Evolutionary conservation across 2,329 filamentous ascomycete species (phyloP).

Genomic region (Penicillium sp.): DNA sequence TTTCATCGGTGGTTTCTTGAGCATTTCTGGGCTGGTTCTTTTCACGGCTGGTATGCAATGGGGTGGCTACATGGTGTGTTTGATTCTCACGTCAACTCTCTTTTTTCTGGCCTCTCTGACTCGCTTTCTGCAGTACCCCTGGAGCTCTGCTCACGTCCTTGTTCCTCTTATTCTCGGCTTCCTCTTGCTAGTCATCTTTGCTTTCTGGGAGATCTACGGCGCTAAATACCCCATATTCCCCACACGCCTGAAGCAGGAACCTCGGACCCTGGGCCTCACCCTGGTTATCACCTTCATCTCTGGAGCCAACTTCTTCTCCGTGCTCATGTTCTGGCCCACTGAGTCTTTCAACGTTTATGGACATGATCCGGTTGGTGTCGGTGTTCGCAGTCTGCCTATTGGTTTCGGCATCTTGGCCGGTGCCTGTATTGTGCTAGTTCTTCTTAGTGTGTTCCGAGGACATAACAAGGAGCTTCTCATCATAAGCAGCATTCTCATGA

Average conservation of each 20-base stretch:
- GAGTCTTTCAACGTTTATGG: conserved; percentile 68
- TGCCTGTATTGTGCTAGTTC: conserved; percentile 60
- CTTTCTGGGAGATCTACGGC: conserved; percentile 52
- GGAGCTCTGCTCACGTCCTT: conserved; percentile 51
- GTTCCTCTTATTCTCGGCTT: conserved; percentile 52
- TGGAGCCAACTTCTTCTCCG: conserved; percentile 62
- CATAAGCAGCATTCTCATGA: conserved; percentile 65
- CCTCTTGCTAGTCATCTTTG: conserved; percentile 48
- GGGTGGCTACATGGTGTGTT: conserved; percentile 52
- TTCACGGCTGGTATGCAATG: conserved; percentile 57
- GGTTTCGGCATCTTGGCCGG: conserved; percentile 66
- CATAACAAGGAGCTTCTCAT: conserved; percentile 65
- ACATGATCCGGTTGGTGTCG: conserved; percentile 65
- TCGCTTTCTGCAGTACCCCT: conserved; percentile 43
- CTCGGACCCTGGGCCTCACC: conserved; percentile 56
- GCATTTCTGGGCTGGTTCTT: conserved; percentile 52
- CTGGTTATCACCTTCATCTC: conserved; percentile 63
- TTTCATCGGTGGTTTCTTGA: conserved; percentile 54
- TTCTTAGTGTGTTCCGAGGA: conserved; percentile 62
- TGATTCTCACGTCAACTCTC: not conserved
- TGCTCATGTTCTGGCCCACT: conserved; percentile 64
- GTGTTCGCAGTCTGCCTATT: conserved; percentile 67
- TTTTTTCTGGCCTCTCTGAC: conserved; percentile 10
- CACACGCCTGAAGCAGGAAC: conserved; percentile 50
- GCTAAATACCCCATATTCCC: conserved; percentile 53